phyloP scores from a whole-genome alignment of 345 rosid species.

The Mallotus nudiflorus region DNA sequence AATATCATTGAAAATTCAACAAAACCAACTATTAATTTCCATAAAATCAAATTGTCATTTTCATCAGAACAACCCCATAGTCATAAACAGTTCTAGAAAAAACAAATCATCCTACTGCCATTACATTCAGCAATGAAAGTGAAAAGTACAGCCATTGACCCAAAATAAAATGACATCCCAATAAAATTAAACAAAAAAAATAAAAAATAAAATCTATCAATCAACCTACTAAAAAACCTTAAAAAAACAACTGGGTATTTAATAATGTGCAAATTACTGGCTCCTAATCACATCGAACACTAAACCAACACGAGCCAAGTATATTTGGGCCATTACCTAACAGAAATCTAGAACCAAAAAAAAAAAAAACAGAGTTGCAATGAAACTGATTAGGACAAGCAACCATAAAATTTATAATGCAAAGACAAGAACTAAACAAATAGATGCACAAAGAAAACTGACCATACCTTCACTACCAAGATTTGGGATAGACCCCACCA shows the following conservation, averaged over 20 bases:
- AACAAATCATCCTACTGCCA: slow-evolving; percentile 38
- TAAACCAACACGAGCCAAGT: slow-evolving; percentile 1
- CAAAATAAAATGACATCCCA: not conserved
- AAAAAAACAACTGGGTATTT: slow-evolving; percentile 15
- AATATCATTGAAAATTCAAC: slow-evolving; percentile 31
- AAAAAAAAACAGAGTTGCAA: slow-evolving; percentile 1
- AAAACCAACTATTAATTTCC: slow-evolving; percentile 2
- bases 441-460: not conserved
- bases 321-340: not conserved
- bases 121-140: slow-evolving; percentile 40
- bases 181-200: slow-evolving; percentile 4
- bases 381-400: slow-evolving; percentile 22
- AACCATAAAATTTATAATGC: slow-evolving; percentile 7
- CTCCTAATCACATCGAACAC: slow-evolving; percentile 1
- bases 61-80: slow-evolving; percentile 27
- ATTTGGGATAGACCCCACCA: slow-evolving; percentile 32
- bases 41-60: slow-evolving; percentile 38
- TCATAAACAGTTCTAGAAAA: not conserved
- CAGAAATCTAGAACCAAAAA: slow-evolving; percentile 32
- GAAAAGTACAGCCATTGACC: slow-evolving; percentile 11
- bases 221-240: too few relatives aligned
- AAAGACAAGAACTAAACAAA: slow-evolving; percentile 7
- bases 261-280: slow-evolving; percentile 11
- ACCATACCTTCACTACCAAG: slow-evolving; percentile 22
- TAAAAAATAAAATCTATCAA: slow-evolving; percentile 5